Evolutionary conservation across 2,329 filamentous ascomycete species (phyloP), one percentile per base, ranked within the genome.

Genomic region (Penicillium sp.): DNA sequence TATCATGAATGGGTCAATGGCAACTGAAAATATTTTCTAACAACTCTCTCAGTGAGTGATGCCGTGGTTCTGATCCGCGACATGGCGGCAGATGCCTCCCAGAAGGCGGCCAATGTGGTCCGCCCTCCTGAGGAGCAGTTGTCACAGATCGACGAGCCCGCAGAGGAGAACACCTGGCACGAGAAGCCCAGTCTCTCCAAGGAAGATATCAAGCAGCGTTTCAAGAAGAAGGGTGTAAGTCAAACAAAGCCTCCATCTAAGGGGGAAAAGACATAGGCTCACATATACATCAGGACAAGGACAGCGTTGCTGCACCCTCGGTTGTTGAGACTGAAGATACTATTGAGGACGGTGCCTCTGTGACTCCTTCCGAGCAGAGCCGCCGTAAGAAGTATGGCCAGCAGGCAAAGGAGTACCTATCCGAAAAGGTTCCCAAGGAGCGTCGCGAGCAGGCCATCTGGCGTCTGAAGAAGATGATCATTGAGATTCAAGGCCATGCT

Each of bases 381-480:
- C 76, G 73, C 13, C 70, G 77, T 40, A 78, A 78, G 53, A 79
- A 81, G 61, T 57, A 72, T 40, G 65, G 69, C 26, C 70, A 72
- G 13, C 72, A 84, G 60, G 83, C 89, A 28, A 88, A 85, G 74
- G 87, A 91, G 69, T 98, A 98, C 76, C 81, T 97, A 59, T 85
- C 87, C 70, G 86, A 89, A 72, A 99, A 98, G 84, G 85, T 99
- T 79, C 93, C 95, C 0, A 82, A 94, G 79, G 93, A 98, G 78
- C 92, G 95, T 63, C 92, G 93, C 63, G 93, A 98, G 8, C 93
- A 97, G 83, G 89, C 89, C 59, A 89, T 97, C 71, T 97, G 89
- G 86, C 91, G 95, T 40, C 81, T 99, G 68, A 99, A 94, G 88
- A 98, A 98, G 87, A 96, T 98, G 91, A 82, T 99, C 42, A 88